Evolutionary conservation across 2,329 filamentous ascomycete species (phyloP).

Genomic region (Trichophyton schoenleinii): DNA sequence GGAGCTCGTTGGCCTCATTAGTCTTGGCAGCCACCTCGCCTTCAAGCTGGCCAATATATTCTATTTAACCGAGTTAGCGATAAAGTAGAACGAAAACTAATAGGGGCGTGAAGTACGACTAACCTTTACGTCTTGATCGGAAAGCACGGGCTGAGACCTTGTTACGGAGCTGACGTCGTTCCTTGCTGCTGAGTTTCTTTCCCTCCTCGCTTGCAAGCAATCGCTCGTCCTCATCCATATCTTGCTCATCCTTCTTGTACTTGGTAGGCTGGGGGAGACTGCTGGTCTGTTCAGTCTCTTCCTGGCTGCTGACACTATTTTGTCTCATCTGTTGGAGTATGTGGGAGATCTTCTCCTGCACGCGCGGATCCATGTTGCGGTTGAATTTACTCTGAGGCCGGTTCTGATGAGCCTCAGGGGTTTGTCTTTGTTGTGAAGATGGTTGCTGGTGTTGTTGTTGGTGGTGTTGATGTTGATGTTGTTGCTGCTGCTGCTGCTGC

Average conservation of each 20-base stretch:
- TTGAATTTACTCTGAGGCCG: constrained; percentile 22
- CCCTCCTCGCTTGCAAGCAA: constrained; percentile 92
- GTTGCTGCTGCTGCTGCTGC: constrained; percentile 25
- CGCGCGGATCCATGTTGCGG: constrained; percentile 49
- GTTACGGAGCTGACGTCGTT: constrained; percentile 91
- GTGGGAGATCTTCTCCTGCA: constrained; percentile 88
- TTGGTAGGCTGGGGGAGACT: constrained; percentile 56
- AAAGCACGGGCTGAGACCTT: constrained; percentile 97
- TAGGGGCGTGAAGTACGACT: constrained; percentile 16
- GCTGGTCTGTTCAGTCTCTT: constrained; percentile 31
- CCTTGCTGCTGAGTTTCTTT: constrained; percentile 98
- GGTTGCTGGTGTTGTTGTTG: constrained; percentile 41
- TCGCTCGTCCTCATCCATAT: constrained; percentile 97
- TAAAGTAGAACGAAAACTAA: background rate
- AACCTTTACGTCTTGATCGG: constrained; percentile 96
- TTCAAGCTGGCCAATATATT: constrained; percentile 94
- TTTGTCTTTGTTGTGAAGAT: constrained; percentile 15
- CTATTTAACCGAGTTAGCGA: constrained; percentile 48
- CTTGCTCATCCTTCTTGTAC: constrained; percentile 84
- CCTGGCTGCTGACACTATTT: constrained; percentile 47
- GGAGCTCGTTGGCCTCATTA: constrained; percentile 70
- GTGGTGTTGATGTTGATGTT: constrained; percentile 45
- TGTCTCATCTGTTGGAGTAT: constrained; percentile 85
- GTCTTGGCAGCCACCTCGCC: constrained; percentile 72
- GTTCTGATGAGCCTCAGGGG: constrained; percentile 19